These are phyloP conservation scores for Sporothrix variecibatus DNA, from an alignment of 2,329 filamentous ascomycete species.

Conservation along the genomic window DNA sequence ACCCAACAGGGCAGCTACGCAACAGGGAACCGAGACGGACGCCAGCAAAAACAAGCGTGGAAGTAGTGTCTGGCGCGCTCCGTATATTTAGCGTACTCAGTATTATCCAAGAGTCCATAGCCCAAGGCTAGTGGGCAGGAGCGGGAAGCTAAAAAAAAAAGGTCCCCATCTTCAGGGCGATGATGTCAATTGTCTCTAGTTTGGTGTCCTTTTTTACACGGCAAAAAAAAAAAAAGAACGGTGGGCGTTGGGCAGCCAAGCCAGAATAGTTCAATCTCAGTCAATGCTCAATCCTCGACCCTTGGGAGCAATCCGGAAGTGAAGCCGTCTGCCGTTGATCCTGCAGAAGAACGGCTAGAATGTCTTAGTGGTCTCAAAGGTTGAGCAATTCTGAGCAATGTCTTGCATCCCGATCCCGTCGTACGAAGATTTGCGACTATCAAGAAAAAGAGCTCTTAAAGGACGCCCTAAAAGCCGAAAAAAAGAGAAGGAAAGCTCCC, in stretches of 20 bases:
- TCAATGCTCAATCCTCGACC: background rate
- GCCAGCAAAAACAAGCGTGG: background rate
- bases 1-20: background rate
- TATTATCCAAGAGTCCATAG: background rate
- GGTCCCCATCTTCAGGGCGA: background rate
- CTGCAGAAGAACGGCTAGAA: background rate
- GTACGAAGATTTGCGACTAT: background rate
- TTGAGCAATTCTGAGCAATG: background rate
- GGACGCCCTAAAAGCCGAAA: background rate
- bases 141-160: background rate
- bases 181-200: conserved; percentile 11
- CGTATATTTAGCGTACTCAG: background rate
- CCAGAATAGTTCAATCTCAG: background rate
- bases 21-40: background rate
- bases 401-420: background rate
- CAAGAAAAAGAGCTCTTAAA: background rate
- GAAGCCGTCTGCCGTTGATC: background rate
- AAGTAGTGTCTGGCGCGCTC: background rate
- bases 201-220: background rate
- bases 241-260: background rate
- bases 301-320: background rate
- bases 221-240: background rate
- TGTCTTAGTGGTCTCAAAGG: background rate
- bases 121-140: background rate
- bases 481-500: background rate